Evolutionary conservation across 176 grass and related monocot species (phyloP).

Genomic region (Aegilops sharonensis): DNA sequence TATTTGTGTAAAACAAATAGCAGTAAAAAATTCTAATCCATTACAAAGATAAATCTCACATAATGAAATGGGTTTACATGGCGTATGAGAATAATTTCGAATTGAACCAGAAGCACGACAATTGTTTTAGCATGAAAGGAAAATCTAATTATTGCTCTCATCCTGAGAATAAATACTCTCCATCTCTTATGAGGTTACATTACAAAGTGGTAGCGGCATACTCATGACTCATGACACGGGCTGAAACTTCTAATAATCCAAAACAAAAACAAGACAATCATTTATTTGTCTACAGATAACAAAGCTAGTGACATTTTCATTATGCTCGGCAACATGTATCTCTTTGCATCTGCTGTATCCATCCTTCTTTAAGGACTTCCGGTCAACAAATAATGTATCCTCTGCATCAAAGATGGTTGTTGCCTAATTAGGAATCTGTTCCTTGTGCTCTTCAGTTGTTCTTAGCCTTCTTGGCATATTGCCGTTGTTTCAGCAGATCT

Average conservation of each 20-base stretch:
- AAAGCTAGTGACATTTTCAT: background rate
- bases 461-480: background rate
- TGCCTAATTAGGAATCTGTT: background rate
- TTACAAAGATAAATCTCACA: too few species aligned
- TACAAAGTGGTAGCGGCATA: background rate
- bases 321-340: background rate
- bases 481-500: background rate
- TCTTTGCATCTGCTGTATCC: background rate
- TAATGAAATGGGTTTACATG: too few species aligned
- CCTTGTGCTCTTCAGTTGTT: background rate
- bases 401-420: background rate
- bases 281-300: background rate
- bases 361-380: background rate
- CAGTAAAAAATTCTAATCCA: too few species aligned
- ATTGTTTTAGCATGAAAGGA: too few species aligned
- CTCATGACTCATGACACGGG: background rate
- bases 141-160: too few species aligned
- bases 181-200: background rate
- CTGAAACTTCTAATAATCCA: background rate
- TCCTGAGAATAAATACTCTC: too few species aligned
- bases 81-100: too few species aligned
- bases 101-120: too few species aligned
- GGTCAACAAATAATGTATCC: background rate
- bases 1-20: too few species aligned
- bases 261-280: background rate